Conservation (phyloP, 768 basidiomycete genomes). For the Hebeloma cylindrosporum region DNA sequence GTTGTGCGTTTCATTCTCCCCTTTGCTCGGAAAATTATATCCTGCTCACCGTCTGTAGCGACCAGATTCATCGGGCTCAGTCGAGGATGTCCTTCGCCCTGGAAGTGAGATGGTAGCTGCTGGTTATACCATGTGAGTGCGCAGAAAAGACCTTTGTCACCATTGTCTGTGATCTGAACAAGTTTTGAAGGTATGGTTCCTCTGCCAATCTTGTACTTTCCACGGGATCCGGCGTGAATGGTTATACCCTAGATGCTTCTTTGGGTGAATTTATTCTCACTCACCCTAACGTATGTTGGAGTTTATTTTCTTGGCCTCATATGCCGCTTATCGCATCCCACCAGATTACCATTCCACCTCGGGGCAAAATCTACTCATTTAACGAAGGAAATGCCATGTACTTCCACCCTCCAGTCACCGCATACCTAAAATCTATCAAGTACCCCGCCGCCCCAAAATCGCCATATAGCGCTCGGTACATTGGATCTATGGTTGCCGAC, state of each 20-base stretch:
- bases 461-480: constrained; percentile 91
- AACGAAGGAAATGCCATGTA: constrained; percentile 98
- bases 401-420: constrained; percentile 78
- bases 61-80: constrained; percentile 72
- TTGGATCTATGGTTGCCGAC: constrained; percentile 99
- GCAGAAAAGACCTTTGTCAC: too few relatives aligned
- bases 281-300: constrained; percentile 77
- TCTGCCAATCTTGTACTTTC: constrained; percentile 96
- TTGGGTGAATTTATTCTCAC: constrained; percentile 99
- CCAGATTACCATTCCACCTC: constrained; percentile 87
- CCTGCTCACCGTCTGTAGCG: constrained; percentile 41
- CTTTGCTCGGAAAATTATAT: constrained; percentile 1
- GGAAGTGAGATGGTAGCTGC: constrained; percentile 98
- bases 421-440: constrained; percentile 91
- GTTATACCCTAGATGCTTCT: constrained; percentile 93
- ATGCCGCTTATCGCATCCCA: constrained; percentile 8
- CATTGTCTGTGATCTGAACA: constrained; percentile 1
- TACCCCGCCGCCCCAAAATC: constrained; percentile 74
- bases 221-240: constrained; percentile 94
- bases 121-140: constrained; percentile 91
- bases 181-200: constrained; percentile 64
- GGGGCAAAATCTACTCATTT: constrained; percentile 99
- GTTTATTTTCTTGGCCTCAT: not conserved
- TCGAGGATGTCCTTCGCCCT: constrained; percentile 89
- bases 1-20: constrained; percentile 54